Conservation (phyloP, 164 flowering plant genomes). For the Umbilicus rupestris region DNA sequence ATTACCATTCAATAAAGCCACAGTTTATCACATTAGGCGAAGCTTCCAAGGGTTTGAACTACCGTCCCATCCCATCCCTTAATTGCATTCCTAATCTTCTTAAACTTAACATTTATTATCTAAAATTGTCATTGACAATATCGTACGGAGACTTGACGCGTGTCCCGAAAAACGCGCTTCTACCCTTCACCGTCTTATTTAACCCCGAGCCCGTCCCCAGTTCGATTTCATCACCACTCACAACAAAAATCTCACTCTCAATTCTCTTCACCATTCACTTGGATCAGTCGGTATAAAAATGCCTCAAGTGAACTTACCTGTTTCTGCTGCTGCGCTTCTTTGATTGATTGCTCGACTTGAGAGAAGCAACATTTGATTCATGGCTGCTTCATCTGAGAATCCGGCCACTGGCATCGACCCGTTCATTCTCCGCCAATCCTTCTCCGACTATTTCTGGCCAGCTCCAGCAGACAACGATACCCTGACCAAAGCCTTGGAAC, state of each 20-base stretch:
- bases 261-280: too few relatives aligned
- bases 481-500: too few relatives aligned
- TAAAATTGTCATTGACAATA: not conserved
- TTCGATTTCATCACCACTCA: conserved; percentile 1
- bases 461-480: conserved; percentile 51
- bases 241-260: too few relatives aligned
- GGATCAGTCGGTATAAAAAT: too few relatives aligned
- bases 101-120: too few relatives aligned
- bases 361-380: too few relatives aligned
- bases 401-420: conserved; percentile 40
- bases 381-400: conserved; percentile 53
- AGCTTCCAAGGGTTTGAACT: too few relatives aligned
- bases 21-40: too few relatives aligned
- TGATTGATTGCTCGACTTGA: too few relatives aligned
- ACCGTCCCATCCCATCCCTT: too few relatives aligned
- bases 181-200: conserved; percentile 43
- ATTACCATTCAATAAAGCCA: not conserved
- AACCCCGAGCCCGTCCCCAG: conserved; percentile 5
- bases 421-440: conserved; percentile 18
- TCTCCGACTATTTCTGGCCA: conserved; percentile 58
- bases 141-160: conserved; percentile 36
- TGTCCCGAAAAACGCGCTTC: conserved; percentile 50
- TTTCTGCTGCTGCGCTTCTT: too few relatives aligned
- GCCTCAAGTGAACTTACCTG: not conserved
- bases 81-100: too few relatives aligned